phyloP scores from a whole-genome alignment of 2,329 filamentous ascomycete species.

The Botrytis paeoniae region DNA sequence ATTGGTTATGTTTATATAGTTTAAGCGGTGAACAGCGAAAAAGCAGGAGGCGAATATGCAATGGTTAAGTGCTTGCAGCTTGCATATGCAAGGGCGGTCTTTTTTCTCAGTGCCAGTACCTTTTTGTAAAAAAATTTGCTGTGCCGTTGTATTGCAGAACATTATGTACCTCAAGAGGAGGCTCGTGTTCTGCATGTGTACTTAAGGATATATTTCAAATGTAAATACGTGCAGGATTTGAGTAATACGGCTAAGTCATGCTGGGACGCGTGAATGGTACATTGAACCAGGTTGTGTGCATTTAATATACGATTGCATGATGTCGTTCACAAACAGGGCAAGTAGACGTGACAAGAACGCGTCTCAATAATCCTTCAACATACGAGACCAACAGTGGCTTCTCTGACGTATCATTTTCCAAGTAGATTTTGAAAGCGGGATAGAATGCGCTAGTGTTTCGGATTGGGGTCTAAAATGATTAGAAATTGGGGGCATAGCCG shows the following conservation, averaged over 20 bases:
- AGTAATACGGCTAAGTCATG: not conserved
- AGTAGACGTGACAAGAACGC: slow-evolving; percentile 10
- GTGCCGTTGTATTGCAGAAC: slow-evolving; percentile 10
- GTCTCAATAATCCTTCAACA: slow-evolving; percentile 9
- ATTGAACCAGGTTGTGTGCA: not conserved
- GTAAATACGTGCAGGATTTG: not conserved
- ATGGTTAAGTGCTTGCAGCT: slow-evolving; percentile 19
- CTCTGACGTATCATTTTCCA: slow-evolving; percentile 11
- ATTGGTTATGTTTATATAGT: slow-evolving; percentile 9
- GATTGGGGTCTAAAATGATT: not conserved
- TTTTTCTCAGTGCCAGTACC: not conserved
- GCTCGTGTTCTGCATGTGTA: slow-evolving; percentile 13
- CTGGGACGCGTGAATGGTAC: not conserved
- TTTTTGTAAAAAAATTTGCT: slow-evolving; percentile 3
- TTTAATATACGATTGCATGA: slow-evolving; percentile 6
- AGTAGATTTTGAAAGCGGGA: slow-evolving; percentile 1
- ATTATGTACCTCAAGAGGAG: slow-evolving; percentile 9
- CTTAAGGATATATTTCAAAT: not conserved
- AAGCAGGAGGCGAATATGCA: slow-evolving; percentile 19
- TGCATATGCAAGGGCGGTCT: slow-evolving; percentile 16
- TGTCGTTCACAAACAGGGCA: not conserved
- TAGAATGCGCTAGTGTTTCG: slow-evolving; percentile 11
- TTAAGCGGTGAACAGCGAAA: slow-evolving; percentile 12
- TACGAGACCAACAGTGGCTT: slow-evolving; percentile 5
- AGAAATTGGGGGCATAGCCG: not conserved